Percentiles rank a stretch among this genome's conserved stretches.
Evolutionary conservation across 805 yeast species (phyloP).

Genomic region (Naumovozyma castellii): DNA sequence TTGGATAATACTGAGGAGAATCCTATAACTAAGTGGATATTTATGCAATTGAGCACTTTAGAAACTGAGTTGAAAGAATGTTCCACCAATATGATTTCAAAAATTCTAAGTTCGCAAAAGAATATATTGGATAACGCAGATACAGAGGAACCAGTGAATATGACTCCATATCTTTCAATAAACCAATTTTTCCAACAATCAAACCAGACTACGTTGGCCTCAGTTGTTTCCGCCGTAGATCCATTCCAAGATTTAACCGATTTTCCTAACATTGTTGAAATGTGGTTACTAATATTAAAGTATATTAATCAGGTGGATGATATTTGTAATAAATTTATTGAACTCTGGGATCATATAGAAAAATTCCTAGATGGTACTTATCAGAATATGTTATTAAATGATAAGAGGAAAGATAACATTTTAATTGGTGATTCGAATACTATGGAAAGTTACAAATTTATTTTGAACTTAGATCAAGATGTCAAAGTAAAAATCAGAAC

Average conservation of each 20-base stretch:
- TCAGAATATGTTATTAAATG: slow-evolving; percentile 34
- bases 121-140: slow-evolving; percentile 26
- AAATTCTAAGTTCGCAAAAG: slow-evolving; percentile 34
- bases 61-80: slow-evolving; percentile 33
- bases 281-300: slow-evolving; percentile 46
- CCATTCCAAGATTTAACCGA: slow-evolving; percentile 32
- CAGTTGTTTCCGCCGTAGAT: neutral
- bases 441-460: slow-evolving; percentile 29
- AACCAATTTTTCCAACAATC: slow-evolving; percentile 10
- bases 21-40: slow-evolving; percentile 57
- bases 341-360: slow-evolving; percentile 47
- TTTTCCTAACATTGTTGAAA: slow-evolving; percentile 45
- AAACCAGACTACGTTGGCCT: neutral
- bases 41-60: slow-evolving; percentile 38
- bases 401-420: slow-evolving; percentile 32
- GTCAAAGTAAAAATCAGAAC: slow-evolving; percentile 35
- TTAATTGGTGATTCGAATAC: slow-evolving; percentile 21
- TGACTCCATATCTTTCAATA: slow-evolving; percentile 27
- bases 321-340: slow-evolving; percentile 34
- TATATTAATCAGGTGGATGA: slow-evolving; percentile 35
- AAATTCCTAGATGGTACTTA: slow-evolving; percentile 43
- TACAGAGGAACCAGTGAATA: slow-evolving; percentile 24
- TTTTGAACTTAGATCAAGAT: slow-evolving; percentile 34
- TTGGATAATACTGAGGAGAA: slow-evolving; percentile 48
- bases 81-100: slow-evolving; percentile 34